Percentiles rank a stretch among this genome's conserved stretches.
Conservation (phyloP, 1,284 basidiomycete species). For the Tilletia horrida region DNA sequence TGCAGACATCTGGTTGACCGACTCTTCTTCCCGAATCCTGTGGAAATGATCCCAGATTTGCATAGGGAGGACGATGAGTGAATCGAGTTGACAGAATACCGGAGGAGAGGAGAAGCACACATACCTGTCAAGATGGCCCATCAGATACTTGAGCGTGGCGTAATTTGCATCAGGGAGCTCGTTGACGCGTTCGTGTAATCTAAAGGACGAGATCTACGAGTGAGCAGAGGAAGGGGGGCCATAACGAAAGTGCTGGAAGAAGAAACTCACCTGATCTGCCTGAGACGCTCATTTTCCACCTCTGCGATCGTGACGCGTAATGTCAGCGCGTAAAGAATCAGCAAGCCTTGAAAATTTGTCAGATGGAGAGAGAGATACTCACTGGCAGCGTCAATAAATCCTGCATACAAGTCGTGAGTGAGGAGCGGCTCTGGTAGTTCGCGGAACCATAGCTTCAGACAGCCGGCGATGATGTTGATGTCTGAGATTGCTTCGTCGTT, state of each 20-base stretch:
- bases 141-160: constrained; percentile 89
- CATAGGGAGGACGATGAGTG: too few species aligned
- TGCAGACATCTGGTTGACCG: constrained; percentile 83
- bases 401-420: constrained; percentile 76
- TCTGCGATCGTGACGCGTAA: constrained; percentile 45
- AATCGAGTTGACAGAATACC: too few species aligned
- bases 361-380: constrained; percentile 53
- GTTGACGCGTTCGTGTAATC: constrained; percentile 89
- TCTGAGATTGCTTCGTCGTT: constrained; percentile 63
- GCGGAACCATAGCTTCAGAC: constrained; percentile 91
- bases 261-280: constrained; percentile 91
- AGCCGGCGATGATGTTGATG: constrained; percentile 91
- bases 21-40: constrained; percentile 37
- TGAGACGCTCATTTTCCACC: constrained; percentile 85
- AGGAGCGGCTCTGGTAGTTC: constrained; percentile 92
- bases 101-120: background rate
- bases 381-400: constrained; percentile 94
- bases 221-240: background rate
- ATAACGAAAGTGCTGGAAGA: background rate
- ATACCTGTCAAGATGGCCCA: constrained; percentile 79
- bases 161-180: constrained; percentile 97
- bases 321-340: background rate
- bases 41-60: constrained; percentile 10
- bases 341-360: background rate
- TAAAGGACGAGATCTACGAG: background rate